Evolutionary conservation across 176 grass and related monocot species (phyloP).

Genomic region (Paspalum vaginatum): DNA sequence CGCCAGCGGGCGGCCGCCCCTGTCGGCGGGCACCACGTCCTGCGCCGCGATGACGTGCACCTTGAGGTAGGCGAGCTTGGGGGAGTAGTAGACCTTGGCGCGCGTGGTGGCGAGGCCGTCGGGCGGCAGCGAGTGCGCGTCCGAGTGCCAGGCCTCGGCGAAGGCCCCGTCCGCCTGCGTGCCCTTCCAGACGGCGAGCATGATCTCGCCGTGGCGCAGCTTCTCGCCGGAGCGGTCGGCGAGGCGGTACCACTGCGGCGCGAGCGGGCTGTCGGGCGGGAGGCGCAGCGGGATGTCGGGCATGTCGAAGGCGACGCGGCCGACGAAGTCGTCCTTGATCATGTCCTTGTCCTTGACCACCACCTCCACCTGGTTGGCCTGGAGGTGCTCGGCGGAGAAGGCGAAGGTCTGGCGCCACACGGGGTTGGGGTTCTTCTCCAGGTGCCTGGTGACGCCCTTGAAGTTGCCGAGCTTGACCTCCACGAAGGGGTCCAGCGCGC

Average conservation of each 20-base stretch:
- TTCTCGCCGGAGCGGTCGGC: slow-evolving; percentile 50
- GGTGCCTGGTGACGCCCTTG: slow-evolving; percentile 58
- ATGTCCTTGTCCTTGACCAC: slow-evolving; percentile 77
- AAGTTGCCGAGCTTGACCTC: slow-evolving; percentile 87
- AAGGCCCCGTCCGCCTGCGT: slow-evolving; percentile 91
- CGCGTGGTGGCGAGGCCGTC: slow-evolving; percentile 48
- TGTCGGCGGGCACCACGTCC: slow-evolving; percentile 54
- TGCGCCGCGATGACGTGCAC: slow-evolving; percentile 57
- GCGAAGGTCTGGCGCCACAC: slow-evolving; percentile 81
- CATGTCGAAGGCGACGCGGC: slow-evolving; percentile 60
- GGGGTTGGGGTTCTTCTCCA: slow-evolving; percentile 77
- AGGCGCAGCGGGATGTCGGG: slow-evolving; percentile 56
- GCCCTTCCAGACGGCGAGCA: slow-evolving; percentile 70
- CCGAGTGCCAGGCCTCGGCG: slow-evolving; percentile 80
- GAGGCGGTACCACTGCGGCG: slow-evolving; percentile 82
- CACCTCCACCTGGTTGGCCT: slow-evolving; percentile 62
- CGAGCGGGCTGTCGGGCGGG: slow-evolving; percentile 78
- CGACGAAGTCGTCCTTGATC: slow-evolving; percentile 69
- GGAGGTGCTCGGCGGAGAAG: slow-evolving; percentile 66
- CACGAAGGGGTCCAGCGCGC: slow-evolving; percentile 81
- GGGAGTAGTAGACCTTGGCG: slow-evolving; percentile 78
- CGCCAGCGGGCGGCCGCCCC: slow-evolving; percentile 36
- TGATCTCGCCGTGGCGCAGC: slow-evolving; percentile 72
- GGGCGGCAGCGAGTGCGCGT: slow-evolving; percentile 51
- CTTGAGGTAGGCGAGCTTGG: slow-evolving; percentile 71